Base-by-base conservation (phyloP, 1,284 basidiomycete species). In the Trametes versicolor region DNA sequence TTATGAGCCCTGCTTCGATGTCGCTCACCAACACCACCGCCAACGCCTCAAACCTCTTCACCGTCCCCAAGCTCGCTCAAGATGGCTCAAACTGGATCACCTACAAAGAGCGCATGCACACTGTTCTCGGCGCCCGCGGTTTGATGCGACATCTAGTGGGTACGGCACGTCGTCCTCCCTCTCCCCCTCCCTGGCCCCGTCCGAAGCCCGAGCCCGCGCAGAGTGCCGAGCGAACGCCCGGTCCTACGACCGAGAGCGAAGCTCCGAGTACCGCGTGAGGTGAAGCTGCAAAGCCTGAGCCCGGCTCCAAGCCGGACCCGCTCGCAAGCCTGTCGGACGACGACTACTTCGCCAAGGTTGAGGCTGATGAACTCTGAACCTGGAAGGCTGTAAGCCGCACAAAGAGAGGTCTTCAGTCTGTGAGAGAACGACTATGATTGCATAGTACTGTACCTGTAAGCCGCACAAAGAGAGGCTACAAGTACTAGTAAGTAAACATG, bases 71-170 rank as follows among this genome's bases (percentile, higher is more conserved):
- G n/a, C n/a, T n/a, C n/a, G n/a, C n/a, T n/a, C n/a, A n/a, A n/a
- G n/a, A n/a, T n/a, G n/a, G n/a, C n/a, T 71, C 69, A 2, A 80
- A 80, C 59, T 80, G 78, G 77, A 66, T 72, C 13, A 75, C 65
- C 2, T 80, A 76, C 69, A 75, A 76, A 58, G 73, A 71, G n/a
- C 48, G 67, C 17, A 64, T 73, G 10, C 29, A 64, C 41, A 76
- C 70, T 27, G 59, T 65, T 15, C 45, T 79, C 6, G 64, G 52
- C 6, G 62, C 71, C 12, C 73, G 73, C 41, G 41, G 41, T 7
- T n/a, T 43, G 41, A 43, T 43, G 41, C 41, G 67, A 37, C 75
- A 80, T 61, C 50, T 77, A 41, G n/a, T 34, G 13, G 73, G 75
- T 37, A 76, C 70, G 13, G 71, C 69, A 41, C 64, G 63, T 48